These are phyloP conservation scores for Colletotrichum cordylinicola DNA, from an alignment of 2,329 filamentous ascomycete genomes.

Conservation along the genomic window DNA sequence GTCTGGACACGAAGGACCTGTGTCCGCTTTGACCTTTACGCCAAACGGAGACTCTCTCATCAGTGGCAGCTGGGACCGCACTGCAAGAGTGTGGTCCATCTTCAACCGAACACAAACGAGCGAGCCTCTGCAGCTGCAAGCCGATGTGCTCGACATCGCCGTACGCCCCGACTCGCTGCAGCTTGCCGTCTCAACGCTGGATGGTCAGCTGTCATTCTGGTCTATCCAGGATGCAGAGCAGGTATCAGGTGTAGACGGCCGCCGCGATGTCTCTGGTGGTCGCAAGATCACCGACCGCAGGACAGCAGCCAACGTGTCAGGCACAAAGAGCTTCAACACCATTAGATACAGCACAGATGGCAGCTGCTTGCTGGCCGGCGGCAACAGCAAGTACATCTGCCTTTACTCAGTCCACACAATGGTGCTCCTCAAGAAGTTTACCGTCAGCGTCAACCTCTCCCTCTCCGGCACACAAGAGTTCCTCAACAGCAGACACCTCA, in stretches of 20 bases:
- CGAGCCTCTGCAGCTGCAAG: conserved; percentile 89
- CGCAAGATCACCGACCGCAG: conserved; percentile 86
- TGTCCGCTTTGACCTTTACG: conserved; percentile 87
- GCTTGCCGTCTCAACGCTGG: conserved; percentile 88
- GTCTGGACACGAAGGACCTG: conserved; percentile 91
- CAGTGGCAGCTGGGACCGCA: conserved; percentile 96
- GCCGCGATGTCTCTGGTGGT: conserved; percentile 91
- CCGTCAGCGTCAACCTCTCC: conserved; percentile 94
- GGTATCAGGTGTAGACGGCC: conserved; percentile 83
- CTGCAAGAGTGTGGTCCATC: conserved; percentile 94
- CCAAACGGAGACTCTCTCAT: conserved; percentile 84
- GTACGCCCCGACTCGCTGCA: conserved; percentile 91
- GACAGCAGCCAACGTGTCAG: conserved; percentile 88
- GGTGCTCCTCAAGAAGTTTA: conserved; percentile 92
- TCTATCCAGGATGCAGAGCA: conserved; percentile 87
- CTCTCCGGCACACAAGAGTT: conserved; percentile 96
- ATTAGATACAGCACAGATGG: conserved; percentile 94
- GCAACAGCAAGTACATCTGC: conserved; percentile 98
- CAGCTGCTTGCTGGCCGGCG: conserved; percentile 85
- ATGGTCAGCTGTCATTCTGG: conserved; percentile 96
- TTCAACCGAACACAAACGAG: conserved; percentile 94
- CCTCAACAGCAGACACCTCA: conserved; percentile 89
- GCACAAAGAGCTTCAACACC: conserved; percentile 88
- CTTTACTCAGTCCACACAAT: conserved; percentile 94
- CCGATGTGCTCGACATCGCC: conserved; percentile 86